phyloP scores from a whole-genome alignment of 306 rosid genomes.

The Prunus persica region Prunus_persica_NCBIv2 NC_034011.1:22028501-22029000 shows the following conservation, averaged over 20 bases:
- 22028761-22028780: too few species aligned
- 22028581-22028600: neutral
- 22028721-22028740: too few species aligned
- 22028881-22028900: neutral
- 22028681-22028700: too few species aligned
- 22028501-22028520: slow-evolving; percentile 72
- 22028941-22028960: slow-evolving; percentile 92
- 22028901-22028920: neutral
- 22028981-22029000: slow-evolving; percentile 71
- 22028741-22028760: too few species aligned
- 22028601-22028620: too few species aligned
- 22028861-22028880: neutral
- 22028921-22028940: neutral
- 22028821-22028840: neutral
- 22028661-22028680: too few species aligned
- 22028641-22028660: too few species aligned
- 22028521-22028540: slow-evolving; percentile 2
- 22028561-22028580: neutral
- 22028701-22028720: too few species aligned
- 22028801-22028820: too few species aligned
- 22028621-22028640: too few species aligned
- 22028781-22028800: too few species aligned
- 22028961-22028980: slow-evolving; percentile 86
- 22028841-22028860: neutral
- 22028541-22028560: neutral